Evolutionary conservation across 805 yeast genomes (phyloP).

Genomic region (Pichia membranifaciens): DNA sequence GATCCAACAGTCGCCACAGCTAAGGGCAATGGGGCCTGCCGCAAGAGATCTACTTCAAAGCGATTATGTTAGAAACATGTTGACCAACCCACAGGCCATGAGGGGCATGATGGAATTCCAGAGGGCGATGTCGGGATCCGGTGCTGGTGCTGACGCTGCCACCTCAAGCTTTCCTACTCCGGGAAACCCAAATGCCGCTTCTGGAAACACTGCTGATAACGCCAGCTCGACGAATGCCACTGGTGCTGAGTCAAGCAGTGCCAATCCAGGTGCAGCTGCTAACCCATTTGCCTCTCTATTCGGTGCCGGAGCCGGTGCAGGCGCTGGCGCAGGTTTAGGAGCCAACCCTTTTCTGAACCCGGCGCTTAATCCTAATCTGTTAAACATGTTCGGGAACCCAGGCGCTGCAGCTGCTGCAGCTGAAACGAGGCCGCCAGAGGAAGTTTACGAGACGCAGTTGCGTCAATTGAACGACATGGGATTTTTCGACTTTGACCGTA

Average conservation of each 20-base stretch:
- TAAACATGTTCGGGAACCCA: slow-evolving; percentile 38
- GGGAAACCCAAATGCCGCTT: slow-evolving; percentile 29
- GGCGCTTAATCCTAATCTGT: slow-evolving; percentile 42
- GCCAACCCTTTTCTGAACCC: slow-evolving; percentile 32
- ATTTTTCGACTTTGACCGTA: slow-evolving; percentile 85
- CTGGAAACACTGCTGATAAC: slow-evolving; percentile 14
- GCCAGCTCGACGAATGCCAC: slow-evolving; percentile 10
- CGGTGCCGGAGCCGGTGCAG: slow-evolving; percentile 23
- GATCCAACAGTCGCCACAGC: slow-evolving; percentile 77
- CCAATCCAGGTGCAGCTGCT: slow-evolving; percentile 30
- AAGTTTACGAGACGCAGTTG: slow-evolving; percentile 62
- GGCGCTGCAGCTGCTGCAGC: slow-evolving; percentile 66
- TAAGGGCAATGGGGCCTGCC: slow-evolving; percentile 83
- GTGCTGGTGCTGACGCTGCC: slow-evolving; percentile 24
- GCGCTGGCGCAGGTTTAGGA: slow-evolving; percentile 17
- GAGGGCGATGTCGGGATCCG: slow-evolving; percentile 38
- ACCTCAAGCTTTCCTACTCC: slow-evolving; percentile 43
- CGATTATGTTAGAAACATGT: slow-evolving; percentile 73
- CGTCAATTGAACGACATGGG: slow-evolving; percentile 80
- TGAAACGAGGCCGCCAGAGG: slow-evolving; percentile 75
- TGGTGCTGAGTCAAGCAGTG: slow-evolving; percentile 16
- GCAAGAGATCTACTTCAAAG: slow-evolving; percentile 80
- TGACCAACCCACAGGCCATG: slow-evolving; percentile 80
- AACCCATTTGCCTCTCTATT: slow-evolving; percentile 42
- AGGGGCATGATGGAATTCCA: slow-evolving; percentile 78